Evolutionary conservation across 176 grass and related monocot genomes (phyloP), one percentile per base, ranked within the genome.

Genomic region (sorghum (Sorghum bicolor)): DNA sequence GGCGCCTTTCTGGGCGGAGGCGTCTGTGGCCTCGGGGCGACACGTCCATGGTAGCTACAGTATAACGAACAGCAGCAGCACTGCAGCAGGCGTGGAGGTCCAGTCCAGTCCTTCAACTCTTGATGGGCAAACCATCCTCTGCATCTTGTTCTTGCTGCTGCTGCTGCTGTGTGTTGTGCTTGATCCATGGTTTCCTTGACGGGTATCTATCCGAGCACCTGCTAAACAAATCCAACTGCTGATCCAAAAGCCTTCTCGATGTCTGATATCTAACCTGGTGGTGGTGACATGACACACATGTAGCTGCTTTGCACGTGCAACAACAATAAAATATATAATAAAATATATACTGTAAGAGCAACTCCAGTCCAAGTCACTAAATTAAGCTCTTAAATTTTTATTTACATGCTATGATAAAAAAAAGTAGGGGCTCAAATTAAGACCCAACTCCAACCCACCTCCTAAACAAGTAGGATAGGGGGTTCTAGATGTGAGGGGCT

Each of bases 1-100:
- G 14, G 32, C 6, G 11, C 2, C 64, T 85, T 53, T 82, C 72
- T 66, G 26, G 63, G 71, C 79, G 4, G 81, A 77, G 38, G 33
- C 76, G 43, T 77, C 53, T 34, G 33, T 34, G 33, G 33, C 33
- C 53, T n/a, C 37, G 29, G n/a, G 47, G 34, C 69, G 82, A 81
- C 70, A 64, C 31, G 70, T 89, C 82, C 38, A 45, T 63, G 34
- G 41, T 17, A 75, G 83, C 38, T 64, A 43, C 78, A 71, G 31
- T 15, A 41, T 6, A 58, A 11, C 55, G 7, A 34, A 25, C 44
- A 66, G 30, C n/a, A 29, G 37, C 67, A 50, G n/a, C 40, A 8
- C 34, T 36, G 44, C 14, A 16, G 44, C 44, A 45, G 44, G 48
- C 48, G 48, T 47, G 44, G 44, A 52, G n/a, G n/a, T n/a, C n/a